Evolutionary conservation across 176 grass and related monocot genomes (phyloP), one percentile per base, ranked within the genome.

Genomic region (Zizania latifolia): DNA sequence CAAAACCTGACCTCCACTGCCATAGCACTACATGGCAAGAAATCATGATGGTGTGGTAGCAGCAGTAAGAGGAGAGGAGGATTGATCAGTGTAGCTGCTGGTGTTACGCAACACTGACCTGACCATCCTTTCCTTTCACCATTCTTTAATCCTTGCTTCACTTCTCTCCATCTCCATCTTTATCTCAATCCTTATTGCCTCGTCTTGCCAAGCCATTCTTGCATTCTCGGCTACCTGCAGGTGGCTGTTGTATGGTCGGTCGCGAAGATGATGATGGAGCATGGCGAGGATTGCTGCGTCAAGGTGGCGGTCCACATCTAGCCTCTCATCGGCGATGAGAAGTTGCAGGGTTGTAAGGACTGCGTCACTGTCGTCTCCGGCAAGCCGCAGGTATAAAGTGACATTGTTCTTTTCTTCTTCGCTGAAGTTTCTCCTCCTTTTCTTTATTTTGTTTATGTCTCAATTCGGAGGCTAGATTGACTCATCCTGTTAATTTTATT

Each of bases 321-420:
- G 65, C 96, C 96, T 34, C 86, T 99, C 83, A 88, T 99, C 87
- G 91, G 84, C 63, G 96, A 99, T 81, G 96, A 99, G 89, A 94
- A 92, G 82, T 81, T 90, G 67, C 92, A 90, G 81, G 96, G 96
- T 2, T 95, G 96, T 81, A 92, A 99, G 88, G 91, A 94, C 77
- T 99, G 96, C 70, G 89, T 96, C 71, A 15, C 81, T 77, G 81
- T 92, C 37, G 79, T 88, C n/a, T 75, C 81, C 24, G 84, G 77
- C 22, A 93, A 95, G 81, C 96, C 96, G 19, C 96, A 99, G 92
- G 96, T 92, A 81, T n/a, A n/a, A n/a, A n/a, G n/a, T n/a, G n/a
- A 9, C 21, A 16, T 35, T 3, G 26, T 37, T 66, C 10, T 71
- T 17, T 34, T 75, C 21, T 6, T 39, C 30, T 71, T 65, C 75